These are phyloP conservation scores for Phaeosphaeriaceae sp. DNA, from an alignment of 2,329 filamentous ascomycete species.

Conservation along the genomic window DNA sequence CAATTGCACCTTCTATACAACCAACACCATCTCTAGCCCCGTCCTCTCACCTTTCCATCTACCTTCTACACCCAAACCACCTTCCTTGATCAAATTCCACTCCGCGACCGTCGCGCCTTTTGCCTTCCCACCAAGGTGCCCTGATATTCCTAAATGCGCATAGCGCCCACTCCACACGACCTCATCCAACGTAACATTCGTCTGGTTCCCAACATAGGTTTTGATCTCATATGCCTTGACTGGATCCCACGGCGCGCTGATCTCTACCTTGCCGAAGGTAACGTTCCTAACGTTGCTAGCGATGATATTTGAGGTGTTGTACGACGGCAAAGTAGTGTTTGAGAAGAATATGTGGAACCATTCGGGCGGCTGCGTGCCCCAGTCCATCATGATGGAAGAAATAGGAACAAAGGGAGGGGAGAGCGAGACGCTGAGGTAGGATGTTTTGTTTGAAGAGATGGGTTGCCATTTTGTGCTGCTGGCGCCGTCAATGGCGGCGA, in stretches of 20 bases:
- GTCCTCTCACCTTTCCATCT: background rate
- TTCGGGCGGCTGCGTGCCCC: slow-evolving; percentile 62
- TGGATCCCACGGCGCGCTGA: slow-evolving; percentile 52
- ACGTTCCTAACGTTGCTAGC: slow-evolving; percentile 17
- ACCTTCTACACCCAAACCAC: background rate
- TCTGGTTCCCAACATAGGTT: slow-evolving; percentile 53
- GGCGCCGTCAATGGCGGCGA: slow-evolving; percentile 70
- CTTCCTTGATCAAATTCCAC: slow-evolving; percentile 50
- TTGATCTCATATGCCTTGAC: slow-evolving; percentile 44
- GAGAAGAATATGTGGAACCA: slow-evolving; percentile 63
- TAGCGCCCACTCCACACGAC: slow-evolving; percentile 53
- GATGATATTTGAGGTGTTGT: slow-evolving; percentile 6
- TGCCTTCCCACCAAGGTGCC: slow-evolving; percentile 47
- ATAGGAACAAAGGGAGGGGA: slow-evolving; percentile 50
- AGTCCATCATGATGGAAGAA: slow-evolving; percentile 63
- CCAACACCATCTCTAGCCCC: background rate
- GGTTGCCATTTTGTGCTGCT: slow-evolving; percentile 73
- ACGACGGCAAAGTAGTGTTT: slow-evolving; percentile 51
- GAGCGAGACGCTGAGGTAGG: slow-evolving; percentile 64
- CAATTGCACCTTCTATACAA: no score
- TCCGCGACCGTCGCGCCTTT: slow-evolving; percentile 62
- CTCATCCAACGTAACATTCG: slow-evolving; percentile 49
- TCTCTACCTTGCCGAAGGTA: slow-evolving; percentile 36
- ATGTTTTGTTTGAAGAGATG: slow-evolving; percentile 54
- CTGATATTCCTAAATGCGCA: slow-evolving; percentile 56